These are phyloP conservation scores for Nannizziopsis arthrosporioides DNA, from an alignment of 2,329 filamentous ascomycete species.

Conservation along the genomic window DNA sequence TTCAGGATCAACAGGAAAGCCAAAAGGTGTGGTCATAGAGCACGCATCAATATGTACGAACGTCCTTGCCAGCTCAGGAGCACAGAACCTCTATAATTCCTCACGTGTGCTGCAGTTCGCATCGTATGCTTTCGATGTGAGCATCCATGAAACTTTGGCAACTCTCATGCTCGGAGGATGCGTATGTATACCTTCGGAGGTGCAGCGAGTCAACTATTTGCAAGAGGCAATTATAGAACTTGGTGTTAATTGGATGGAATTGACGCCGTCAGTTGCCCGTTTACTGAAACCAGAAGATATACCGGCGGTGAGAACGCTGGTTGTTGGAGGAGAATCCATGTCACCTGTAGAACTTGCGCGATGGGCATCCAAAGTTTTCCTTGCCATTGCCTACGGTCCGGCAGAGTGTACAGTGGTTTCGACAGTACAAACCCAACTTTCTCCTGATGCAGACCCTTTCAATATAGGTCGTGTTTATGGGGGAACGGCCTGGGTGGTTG, in stretches of 20 bases:
- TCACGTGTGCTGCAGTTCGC: constrained; percentile 30
- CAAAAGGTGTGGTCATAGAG: constrained; percentile 47
- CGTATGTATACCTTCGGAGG: constrained; percentile 35
- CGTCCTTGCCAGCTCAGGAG: constrained; percentile 37
- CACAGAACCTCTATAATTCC: constrained; percentile 35
- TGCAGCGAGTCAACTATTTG: constrained; percentile 34
- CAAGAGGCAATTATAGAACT: constrained; percentile 24
- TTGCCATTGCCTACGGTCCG: constrained; percentile 17
- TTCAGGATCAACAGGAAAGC: constrained; percentile 40
- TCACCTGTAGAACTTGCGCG: constrained; percentile 23
- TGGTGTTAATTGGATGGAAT: constrained; percentile 39
- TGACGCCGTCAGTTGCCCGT: constrained; percentile 34
- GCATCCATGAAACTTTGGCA: constrained; percentile 27
- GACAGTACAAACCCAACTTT: constrained; percentile 2
- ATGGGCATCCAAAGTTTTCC: constrained; percentile 19
- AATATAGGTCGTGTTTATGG: constrained; percentile 10
- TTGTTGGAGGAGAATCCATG: constrained; percentile 31
- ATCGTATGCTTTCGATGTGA: constrained; percentile 37
- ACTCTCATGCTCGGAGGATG: constrained; percentile 33
- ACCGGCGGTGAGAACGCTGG: constrained; percentile 24
- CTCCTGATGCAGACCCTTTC: not conserved
- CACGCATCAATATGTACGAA: constrained; percentile 44
- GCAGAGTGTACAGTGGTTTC: constrained; percentile 18
- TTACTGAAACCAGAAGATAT: constrained; percentile 24
- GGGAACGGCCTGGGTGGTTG: constrained; percentile 17